Evolutionary conservation across 192 early-diverging fungal species (phyloP).

Genomic region (Linnemannia zychae): DNA sequence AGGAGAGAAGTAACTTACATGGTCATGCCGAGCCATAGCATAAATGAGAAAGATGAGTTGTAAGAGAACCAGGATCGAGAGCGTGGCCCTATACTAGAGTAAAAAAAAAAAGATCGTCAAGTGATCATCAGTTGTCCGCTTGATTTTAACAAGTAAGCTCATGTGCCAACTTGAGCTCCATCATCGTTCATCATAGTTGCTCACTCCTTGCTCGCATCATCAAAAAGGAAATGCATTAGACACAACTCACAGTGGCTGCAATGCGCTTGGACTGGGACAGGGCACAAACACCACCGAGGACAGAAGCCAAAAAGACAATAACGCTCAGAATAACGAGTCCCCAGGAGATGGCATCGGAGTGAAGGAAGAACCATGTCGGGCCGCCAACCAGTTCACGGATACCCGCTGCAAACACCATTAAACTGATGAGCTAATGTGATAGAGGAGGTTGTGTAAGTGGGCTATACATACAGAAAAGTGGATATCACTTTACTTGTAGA

Average conservation of each 20-base stretch:
- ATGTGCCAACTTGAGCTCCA: background rate
- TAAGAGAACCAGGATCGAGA: constrained; percentile 13
- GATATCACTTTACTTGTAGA: too few species aligned
- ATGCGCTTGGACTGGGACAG: background rate
- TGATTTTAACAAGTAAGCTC: background rate
- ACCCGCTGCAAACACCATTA: constrained; percentile 22
- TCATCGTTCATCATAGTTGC: background rate
- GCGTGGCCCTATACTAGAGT: constrained; percentile 20
- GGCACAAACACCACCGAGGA: constrained; percentile 17
- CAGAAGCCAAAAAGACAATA: constrained; percentile 22
- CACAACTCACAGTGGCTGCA: constrained; percentile 15
- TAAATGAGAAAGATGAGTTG: constrained; percentile 24
- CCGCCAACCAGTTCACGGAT: constrained; percentile 7
- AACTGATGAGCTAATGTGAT: constrained; percentile 17
- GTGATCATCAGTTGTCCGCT: background rate
- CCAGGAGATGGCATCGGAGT: constrained; percentile 23
- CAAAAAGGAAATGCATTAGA: background rate
- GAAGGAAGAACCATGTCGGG: constrained; percentile 4
- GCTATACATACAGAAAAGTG: background rate
- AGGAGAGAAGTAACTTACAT: constrained; percentile 15
- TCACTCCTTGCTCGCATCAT: background rate
- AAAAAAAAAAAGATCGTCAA: background rate
- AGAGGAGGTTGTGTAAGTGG: background rate
- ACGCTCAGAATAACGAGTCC: constrained; percentile 13
- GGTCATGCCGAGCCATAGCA: constrained; percentile 18